Percentiles rank a stretch among this genome's conserved stretches.
phyloP scores from a whole-genome alignment of 148 eudicot species.

The Silene conica region DNA sequence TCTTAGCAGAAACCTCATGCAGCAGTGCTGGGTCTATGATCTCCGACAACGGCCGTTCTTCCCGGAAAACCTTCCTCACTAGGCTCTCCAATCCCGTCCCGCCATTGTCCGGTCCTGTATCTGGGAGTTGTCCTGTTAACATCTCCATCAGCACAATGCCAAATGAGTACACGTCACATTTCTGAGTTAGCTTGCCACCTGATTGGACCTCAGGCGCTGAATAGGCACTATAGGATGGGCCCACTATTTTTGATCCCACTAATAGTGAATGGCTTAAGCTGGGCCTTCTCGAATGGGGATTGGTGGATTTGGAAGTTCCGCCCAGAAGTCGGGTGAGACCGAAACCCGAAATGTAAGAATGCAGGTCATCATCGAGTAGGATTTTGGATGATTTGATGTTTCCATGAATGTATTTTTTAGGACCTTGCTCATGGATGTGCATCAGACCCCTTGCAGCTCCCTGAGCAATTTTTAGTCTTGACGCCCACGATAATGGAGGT shows the following conservation, averaged over 20 bases:
- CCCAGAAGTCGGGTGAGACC: slow-evolving; percentile 66
- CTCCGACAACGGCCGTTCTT: slow-evolving; percentile 77
- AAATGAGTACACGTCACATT: slow-evolving; percentile 79
- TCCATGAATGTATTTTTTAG: slow-evolving; percentile 66
- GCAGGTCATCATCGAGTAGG: slow-evolving; percentile 77
- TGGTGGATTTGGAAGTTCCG: slow-evolving; percentile 35
- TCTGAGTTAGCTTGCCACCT: slow-evolving; percentile 51
- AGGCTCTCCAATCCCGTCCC: slow-evolving; percentile 49
- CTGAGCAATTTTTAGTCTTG: slow-evolving; percentile 64
- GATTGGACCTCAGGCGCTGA: slow-evolving; percentile 67
- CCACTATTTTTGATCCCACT: slow-evolving; percentile 31
- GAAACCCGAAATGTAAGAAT: slow-evolving; percentile 73
- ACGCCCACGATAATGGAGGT: slow-evolving; percentile 71
- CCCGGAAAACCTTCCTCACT: slow-evolving; percentile 68
- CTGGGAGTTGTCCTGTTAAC: slow-evolving; percentile 58
- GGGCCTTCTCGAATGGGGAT: slow-evolving; percentile 28
- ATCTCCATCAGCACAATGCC: slow-evolving; percentile 90
- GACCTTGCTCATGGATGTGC: slow-evolving; percentile 92
- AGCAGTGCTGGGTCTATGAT: slow-evolving; percentile 71
- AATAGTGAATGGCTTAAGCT: slow-evolving; percentile 33
- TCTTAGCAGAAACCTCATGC: slow-evolving; percentile 78
- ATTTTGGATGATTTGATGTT: slow-evolving; percentile 84
- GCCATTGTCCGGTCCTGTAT: slow-evolving; percentile 44
- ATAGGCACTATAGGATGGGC: slow-evolving; percentile 39
- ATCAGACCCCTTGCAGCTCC: slow-evolving; percentile 65